Percentiles rank a stretch among this genome's conserved stretches.
These are phyloP conservation scores for Thinopyrum elongatum DNA, from an alignment of 176 grass and related monocot genomes.

Conservation along the genomic window DNA sequence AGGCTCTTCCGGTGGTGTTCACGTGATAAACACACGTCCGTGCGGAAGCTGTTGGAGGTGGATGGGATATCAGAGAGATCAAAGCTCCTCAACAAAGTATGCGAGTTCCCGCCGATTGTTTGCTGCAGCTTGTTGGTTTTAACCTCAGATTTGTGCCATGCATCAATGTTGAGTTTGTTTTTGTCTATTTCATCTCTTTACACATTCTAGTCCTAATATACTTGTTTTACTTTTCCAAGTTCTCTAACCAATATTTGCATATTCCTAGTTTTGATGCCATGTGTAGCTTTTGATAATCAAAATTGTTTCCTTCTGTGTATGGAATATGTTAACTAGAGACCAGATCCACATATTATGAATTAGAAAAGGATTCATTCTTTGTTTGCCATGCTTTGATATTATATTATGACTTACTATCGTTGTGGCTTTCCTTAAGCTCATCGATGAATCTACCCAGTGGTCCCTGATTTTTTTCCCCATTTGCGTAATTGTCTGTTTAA, in stretches of 20 bases:
- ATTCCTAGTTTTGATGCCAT: not conserved
- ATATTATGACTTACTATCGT: not conserved
- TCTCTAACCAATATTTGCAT: not conserved
- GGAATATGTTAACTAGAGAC: conserved; percentile 7
- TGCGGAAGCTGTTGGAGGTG: conserved; percentile 51
- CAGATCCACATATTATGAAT: not conserved
- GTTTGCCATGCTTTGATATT: not conserved
- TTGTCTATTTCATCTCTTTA: conserved; percentile 14
- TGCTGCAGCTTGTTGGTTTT: not conserved
- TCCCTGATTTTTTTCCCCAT: not conserved
- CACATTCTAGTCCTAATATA: not conserved
- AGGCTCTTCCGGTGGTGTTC: conserved; percentile 57
- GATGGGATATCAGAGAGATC: conserved; percentile 44
- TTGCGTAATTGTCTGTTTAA: conserved; percentile 6
- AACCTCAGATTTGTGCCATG: not conserved
- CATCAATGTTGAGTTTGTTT: not conserved
- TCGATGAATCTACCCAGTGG: not conserved
- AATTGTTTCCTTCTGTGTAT: not conserved
- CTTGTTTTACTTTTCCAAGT: not conserved
- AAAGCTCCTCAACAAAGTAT: conserved; percentile 66
- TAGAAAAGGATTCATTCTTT: not conserved
- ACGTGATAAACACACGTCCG: conserved; percentile 43
- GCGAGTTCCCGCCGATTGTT: not conserved
- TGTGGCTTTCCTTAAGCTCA: not conserved
- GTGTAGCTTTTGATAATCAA: not conserved